Conservation (phyloP, 768 basidiomycete genomes). For the Serendipita sp. region DNA sequence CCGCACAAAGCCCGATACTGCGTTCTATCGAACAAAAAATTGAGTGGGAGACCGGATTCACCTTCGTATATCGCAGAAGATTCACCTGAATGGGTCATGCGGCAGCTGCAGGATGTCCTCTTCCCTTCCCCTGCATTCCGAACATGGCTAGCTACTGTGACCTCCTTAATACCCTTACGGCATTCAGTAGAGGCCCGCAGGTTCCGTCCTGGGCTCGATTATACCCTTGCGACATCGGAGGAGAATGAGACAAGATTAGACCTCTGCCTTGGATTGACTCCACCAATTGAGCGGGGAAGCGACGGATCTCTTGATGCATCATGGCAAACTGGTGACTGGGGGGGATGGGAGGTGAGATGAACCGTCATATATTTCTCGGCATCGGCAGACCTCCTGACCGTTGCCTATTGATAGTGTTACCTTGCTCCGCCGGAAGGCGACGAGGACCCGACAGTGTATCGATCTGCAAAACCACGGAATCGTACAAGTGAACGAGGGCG, state of each 20-base stretch:
- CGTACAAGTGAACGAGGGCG: constrained; percentile 14
- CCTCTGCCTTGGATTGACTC: constrained; percentile 74
- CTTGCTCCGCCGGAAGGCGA: constrained; percentile 90
- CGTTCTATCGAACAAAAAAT: constrained; percentile 34
- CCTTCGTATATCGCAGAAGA: constrained; percentile 34
- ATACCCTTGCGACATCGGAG: constrained; percentile 82
- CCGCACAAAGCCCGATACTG: constrained; percentile 94
- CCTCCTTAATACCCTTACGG: constrained; percentile 52
- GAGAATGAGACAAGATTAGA: constrained; percentile 71
- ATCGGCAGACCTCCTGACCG: no score
- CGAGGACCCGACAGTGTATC: constrained; percentile 90
- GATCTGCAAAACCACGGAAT: constrained; percentile 25
- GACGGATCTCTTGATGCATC: constrained; percentile 22
- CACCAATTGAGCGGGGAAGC: constrained; percentile 24
- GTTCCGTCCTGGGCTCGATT: constrained; percentile 86
- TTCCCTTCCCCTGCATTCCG: constrained; percentile 73
- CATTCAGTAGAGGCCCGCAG: constrained; percentile 68
- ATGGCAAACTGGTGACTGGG: constrained; percentile 66
- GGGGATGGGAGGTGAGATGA: constrained; percentile 77
- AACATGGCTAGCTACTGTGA: constrained; percentile 70
- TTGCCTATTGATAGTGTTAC: constrained; percentile 46
- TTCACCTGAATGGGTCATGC: constrained; percentile 28
- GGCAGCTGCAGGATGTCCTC: constrained; percentile 57
- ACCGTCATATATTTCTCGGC: constrained; percentile 6
- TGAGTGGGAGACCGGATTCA: constrained; percentile 33